These are phyloP conservation scores for Deakozyma indianensis DNA, from an alignment of 805 yeast genomes.

Conservation along the genomic window DNA sequence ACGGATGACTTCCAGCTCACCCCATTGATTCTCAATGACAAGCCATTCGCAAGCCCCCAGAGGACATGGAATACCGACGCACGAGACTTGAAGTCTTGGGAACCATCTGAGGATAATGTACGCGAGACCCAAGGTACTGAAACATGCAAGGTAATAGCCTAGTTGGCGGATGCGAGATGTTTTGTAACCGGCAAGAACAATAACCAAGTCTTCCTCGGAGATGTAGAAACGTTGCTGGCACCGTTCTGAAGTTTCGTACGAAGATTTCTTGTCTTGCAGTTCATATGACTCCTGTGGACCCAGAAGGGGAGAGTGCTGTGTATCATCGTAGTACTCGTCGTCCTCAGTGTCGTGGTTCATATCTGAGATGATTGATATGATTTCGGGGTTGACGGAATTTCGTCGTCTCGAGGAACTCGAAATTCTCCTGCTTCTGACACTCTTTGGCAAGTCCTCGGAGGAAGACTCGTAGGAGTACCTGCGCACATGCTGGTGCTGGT, in stretches of 20 bases:
- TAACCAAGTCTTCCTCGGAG: slow-evolving; percentile 88
- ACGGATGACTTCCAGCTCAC: slow-evolving; percentile 52
- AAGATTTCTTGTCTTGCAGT: slow-evolving; percentile 1
- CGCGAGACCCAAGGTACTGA: slow-evolving; percentile 53
- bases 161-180: slow-evolving; percentile 33
- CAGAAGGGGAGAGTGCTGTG: not conserved
- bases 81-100: slow-evolving; percentile 55
- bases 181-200: slow-evolving; percentile 85
- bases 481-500: slow-evolving; percentile 8
- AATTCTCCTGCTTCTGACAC: slow-evolving; percentile 2
- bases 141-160: slow-evolving; percentile 39
- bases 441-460: not conserved
- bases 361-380: slow-evolving; percentile 8
- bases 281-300: slow-evolving; percentile 1
- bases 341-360: slow-evolving; percentile 8
- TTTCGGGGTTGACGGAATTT: not conserved
- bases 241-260: slow-evolving; percentile 13
- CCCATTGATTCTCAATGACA: slow-evolving; percentile 86
- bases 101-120: slow-evolving; percentile 74
- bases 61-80: slow-evolving; percentile 48
- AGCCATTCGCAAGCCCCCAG: slow-evolving; percentile 84
- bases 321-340: not conserved
- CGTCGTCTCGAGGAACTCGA: not conserved
- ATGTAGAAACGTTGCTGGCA: slow-evolving; percentile 66
- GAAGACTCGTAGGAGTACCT: slow-evolving; percentile 16